Conservation (phyloP, 768 basidiomycete species). For the Leccinum incarnatum region DNA sequence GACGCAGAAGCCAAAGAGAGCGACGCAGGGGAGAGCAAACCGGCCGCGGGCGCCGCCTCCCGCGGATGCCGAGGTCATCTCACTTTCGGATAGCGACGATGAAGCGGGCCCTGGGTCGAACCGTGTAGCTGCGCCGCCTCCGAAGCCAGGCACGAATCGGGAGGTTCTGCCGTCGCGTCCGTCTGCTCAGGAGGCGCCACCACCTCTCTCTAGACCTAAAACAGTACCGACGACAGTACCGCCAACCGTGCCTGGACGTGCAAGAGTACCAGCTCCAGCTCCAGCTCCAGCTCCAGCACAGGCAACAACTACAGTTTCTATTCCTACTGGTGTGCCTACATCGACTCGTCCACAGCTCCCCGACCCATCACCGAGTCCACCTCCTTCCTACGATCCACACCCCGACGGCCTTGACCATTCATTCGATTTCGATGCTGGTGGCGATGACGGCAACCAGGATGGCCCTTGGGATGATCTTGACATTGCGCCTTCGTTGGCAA, state of each 20-base stretch:
- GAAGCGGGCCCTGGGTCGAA: neutral
- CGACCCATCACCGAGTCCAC: neutral
- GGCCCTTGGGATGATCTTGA: slow-evolving; percentile 2
- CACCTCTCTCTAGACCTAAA: neutral
- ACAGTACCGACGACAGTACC: neutral
- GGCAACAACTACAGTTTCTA: neutral
- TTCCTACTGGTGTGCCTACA: neutral
- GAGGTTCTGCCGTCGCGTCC: neutral
- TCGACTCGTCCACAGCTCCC: neutral
- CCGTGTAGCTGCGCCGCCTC: neutral
- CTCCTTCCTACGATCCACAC: slow-evolving; percentile 2
- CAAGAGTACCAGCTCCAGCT: neutral
- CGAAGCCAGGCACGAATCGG: neutral
- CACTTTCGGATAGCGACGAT: slow-evolving; percentile 28
- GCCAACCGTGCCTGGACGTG: neutral
- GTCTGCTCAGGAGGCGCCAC: neutral
- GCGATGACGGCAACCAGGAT: neutral
- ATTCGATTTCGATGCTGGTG: slow-evolving; percentile 15
- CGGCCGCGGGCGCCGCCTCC: slow-evolving; percentile 7
- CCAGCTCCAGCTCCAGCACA: neutral
- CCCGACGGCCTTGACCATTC: slow-evolving; percentile 16
- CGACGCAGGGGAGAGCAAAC: neutral
- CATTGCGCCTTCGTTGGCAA: slow-evolving; percentile 7
- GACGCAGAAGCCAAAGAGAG: neutral
- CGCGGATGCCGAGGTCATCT: slow-evolving; percentile 26